These are phyloP conservation scores for Kwoniella dejecticola DNA, from an alignment of 768 basidiomycete species.

Conservation along the genomic window DNA sequence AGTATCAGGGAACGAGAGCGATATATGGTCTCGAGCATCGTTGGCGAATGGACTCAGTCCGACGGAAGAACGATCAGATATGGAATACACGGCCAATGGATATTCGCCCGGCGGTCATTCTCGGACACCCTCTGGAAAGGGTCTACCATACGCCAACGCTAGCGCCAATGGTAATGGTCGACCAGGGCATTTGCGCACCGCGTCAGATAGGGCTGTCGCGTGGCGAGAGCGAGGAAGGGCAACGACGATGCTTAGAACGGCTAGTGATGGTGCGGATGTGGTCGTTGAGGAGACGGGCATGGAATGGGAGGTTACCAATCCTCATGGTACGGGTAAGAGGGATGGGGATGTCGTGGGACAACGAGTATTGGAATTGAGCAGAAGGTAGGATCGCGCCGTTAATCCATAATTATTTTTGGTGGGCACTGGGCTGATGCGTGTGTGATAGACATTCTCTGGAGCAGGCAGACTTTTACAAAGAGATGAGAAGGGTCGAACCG, in stretches of 20 bases:
- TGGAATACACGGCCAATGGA: not conserved
- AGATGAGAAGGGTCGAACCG: slow-evolving; percentile 28
- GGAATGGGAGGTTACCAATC: slow-evolving; percentile 46
- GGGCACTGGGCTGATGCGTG: no score
- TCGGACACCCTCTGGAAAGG: slow-evolving; percentile 2
- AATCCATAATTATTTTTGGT: not conserved
- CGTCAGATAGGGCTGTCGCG: slow-evolving; percentile 28
- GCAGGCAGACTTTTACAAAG: slow-evolving; percentile 24
- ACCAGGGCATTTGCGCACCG: slow-evolving; percentile 3
- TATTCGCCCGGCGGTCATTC: not conserved
- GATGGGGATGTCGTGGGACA: slow-evolving; percentile 2
- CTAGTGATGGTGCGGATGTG: slow-evolving; percentile 50
- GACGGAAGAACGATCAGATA: slow-evolving; percentile 13
- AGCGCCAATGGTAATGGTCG: no score
- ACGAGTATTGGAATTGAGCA: slow-evolving; percentile 1
- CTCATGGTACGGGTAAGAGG: slow-evolving; percentile 39
- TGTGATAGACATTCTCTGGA: slow-evolving; percentile 38
- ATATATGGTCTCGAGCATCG: slow-evolving; percentile 16
- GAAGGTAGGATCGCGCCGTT: no score
- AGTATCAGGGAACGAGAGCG: slow-evolving; percentile 35
- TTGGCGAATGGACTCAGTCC: slow-evolving; percentile 10
- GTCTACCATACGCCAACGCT: not conserved
- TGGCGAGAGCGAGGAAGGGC: slow-evolving; percentile 33
- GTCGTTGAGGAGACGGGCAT: slow-evolving; percentile 36
- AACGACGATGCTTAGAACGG: slow-evolving; percentile 36